Base-by-base conservation (phyloP, 805 yeast species). In the Hanseniaspora taiwanica region DNA sequence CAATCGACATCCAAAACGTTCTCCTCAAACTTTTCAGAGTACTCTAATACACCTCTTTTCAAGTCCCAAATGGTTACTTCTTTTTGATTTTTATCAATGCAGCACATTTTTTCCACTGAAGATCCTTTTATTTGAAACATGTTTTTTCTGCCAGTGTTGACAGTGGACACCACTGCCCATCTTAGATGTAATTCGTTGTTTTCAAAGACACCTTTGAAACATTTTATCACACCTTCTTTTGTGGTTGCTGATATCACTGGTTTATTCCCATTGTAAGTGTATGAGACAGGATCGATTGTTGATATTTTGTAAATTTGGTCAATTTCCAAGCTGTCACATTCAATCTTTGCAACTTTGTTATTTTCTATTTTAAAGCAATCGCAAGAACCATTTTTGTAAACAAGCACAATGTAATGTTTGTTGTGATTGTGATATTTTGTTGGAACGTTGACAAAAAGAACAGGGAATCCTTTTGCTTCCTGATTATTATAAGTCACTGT, bases 1-100 rank as follows among this genome's bases (percentile, higher is more conserved):
- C 96, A 87, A 59, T 87, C 96, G 21, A 87, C 64, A 55, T 86
- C 96, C 19, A 66, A 58, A 6, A 86, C 74, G 13, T 45, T 41
- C 9, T 56, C 69, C 0, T 55, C 56, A 45, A 66, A 69, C 1
- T 42, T 39, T 42, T 64, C 69, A 37, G 65, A 66, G 48, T 72
- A 81, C 53, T 82, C 94, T 40, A 83, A 58, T 1, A 81, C 74
- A 3, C 78, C 73, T 23, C 78, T 65, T 35, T 68, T 68, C 27
- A 78, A 63, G 56, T 86, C 94, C 94, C 95, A 89, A n/a, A 87
- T 73, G 1, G 78, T 64, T 33, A 89, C 56, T 31, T 62, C 60
- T 32, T 59, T 59, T 4, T 74, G 72, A 1, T 63, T 42, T 14
- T 65, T 65, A 54, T 74, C 78, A n/a, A 81, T 78, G 25, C 85